Conservation (phyloP, 1,284 basidiomycete species). For the Cystobasidium slooffiae region DNA sequence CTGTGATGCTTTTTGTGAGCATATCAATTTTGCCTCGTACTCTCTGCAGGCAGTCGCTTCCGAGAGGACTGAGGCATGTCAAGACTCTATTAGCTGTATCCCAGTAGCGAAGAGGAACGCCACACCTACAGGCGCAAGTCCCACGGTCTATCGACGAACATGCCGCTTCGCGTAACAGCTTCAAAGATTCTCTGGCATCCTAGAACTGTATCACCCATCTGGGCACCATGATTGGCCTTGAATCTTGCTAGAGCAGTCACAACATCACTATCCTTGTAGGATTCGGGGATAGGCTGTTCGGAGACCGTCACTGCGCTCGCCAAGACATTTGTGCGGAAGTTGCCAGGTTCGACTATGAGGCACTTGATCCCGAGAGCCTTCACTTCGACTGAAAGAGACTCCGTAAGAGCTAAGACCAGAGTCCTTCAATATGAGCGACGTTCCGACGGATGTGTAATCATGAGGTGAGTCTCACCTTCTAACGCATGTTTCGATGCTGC, state of each 20-base stretch:
- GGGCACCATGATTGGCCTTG: slow-evolving; percentile 21
- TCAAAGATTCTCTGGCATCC: slow-evolving; percentile 26
- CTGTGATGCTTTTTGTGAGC: slow-evolving; percentile 19
- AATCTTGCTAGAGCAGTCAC: slow-evolving; percentile 2
- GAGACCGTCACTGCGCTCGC: slow-evolving; percentile 3
- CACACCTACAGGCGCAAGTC: slow-evolving; percentile 5
- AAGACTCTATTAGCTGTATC: background rate
- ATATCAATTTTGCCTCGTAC: slow-evolving; percentile 33
- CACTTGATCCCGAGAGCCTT: background rate
- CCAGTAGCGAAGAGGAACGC: background rate
- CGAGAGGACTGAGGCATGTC: slow-evolving; percentile 9
- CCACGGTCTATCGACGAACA: slow-evolving; percentile 11
- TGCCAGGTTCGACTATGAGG: slow-evolving; percentile 27
- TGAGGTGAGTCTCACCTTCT: slow-evolving; percentile 7
- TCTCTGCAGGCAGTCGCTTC: slow-evolving; percentile 10
- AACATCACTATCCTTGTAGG: slow-evolving; percentile 7
- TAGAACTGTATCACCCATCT: slow-evolving; percentile 16
- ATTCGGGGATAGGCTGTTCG: slow-evolving; percentile 10
- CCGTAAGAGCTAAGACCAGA: background rate
- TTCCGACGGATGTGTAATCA: background rate
- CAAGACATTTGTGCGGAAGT: slow-evolving; percentile 29
- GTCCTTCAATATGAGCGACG: background rate
- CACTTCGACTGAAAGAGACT: slow-evolving; percentile 15
- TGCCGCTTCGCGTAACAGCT: slow-evolving; percentile 22
- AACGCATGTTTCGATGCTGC: slow-evolving; percentile 30